These are phyloP conservation scores for Leccinum truebloodii DNA, from an alignment of 768 basidiomycete genomes.

Conservation along the genomic window DNA sequence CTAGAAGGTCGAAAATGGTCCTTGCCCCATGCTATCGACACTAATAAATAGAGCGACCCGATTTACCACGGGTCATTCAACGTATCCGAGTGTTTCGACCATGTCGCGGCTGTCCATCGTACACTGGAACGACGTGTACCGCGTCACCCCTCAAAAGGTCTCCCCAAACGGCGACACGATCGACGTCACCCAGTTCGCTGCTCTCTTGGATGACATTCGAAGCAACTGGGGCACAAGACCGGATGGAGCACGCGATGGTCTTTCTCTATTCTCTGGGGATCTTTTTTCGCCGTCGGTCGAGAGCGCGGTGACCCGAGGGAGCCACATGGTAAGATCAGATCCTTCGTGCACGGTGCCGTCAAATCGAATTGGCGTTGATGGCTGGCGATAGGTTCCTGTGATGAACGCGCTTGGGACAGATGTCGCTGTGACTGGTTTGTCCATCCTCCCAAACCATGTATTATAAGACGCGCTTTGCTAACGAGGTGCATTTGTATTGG, in stretches of 20 bases:
- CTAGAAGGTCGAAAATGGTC: neutral
- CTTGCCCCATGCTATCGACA: neutral
- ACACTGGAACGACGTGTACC: conserved; percentile 86
- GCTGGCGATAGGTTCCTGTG: conserved; percentile 67
- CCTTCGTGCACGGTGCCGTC: neutral
- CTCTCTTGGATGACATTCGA: conserved; percentile 63
- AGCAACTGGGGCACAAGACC: conserved; percentile 50
- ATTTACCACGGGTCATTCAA: neutral
- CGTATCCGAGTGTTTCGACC: neutral
- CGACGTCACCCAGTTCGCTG: conserved; percentile 85
- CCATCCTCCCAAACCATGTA: neutral
- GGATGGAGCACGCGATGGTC: conserved; percentile 63
- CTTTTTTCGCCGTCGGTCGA: conserved; percentile 86
- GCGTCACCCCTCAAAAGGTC: conserved; percentile 74
- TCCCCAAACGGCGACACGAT: conserved; percentile 60
- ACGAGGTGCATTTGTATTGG: neutral
- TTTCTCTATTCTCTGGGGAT: conserved; percentile 88
- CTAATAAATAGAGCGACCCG: conserved; percentile 4
- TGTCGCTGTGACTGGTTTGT: conserved; percentile 74
- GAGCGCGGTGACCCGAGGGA: conserved; percentile 84
- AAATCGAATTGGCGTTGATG: neutral
- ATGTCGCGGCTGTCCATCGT: conserved; percentile 48
- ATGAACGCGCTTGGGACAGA: conserved; percentile 82
- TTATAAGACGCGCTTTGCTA: conserved; percentile 1
- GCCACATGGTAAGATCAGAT: conserved; percentile 71